Base-by-base conservation (phyloP, 768 basidiomycete species). In the Mycena vulgaris region DNA sequence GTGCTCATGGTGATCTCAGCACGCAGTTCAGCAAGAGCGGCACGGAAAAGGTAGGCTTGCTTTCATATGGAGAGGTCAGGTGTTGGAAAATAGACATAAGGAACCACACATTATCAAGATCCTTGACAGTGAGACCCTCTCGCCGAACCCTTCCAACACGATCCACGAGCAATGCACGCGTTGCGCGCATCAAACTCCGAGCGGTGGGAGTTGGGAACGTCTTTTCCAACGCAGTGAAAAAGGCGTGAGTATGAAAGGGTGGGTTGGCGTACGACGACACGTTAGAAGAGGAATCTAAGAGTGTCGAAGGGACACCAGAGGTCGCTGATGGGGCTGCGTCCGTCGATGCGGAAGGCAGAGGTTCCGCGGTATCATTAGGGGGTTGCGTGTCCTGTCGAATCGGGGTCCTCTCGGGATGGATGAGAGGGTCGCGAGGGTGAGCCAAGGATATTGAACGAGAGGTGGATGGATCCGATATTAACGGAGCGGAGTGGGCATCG, bases 21-120 rank as follows among this genome's bases (percentile, higher is more conserved):
- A 23, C 95, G 88, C 53, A 97, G 84, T 78, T 99, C 96, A 2
- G 94, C 94, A 40, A 99, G 80, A 0, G 97, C 98, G 23, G 98
- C 98, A 52, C 92, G 91, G 81, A 98, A 98, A 35, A 98, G 85
- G 79, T 98, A 98, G 21, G 96, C 96, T 92, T 97, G 95, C 95
- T 98, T 75, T 71, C 42, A 60, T 27, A 66, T 45, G 49, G 27
- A 42, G 51, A 42, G 48, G 39, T 64, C 31, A 56, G 48, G 28
- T 47, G 49, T 28, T 47, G 23, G 48, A 37, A 57, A 28, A 61
- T 33, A 69, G 30, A 35, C 27, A 49, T 55, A 19, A 57, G 28
- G 7, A 59, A 23, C 25, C 92, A 62, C 78, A 95, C 94, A 78
- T 94, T 95, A 77, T 95, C 94, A 47, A 95, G 78, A 78, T 96